Evolutionary conservation across 352 stramenopile genomes (phyloP).

Genomic region (Elongisporangium prolatum): DNA sequence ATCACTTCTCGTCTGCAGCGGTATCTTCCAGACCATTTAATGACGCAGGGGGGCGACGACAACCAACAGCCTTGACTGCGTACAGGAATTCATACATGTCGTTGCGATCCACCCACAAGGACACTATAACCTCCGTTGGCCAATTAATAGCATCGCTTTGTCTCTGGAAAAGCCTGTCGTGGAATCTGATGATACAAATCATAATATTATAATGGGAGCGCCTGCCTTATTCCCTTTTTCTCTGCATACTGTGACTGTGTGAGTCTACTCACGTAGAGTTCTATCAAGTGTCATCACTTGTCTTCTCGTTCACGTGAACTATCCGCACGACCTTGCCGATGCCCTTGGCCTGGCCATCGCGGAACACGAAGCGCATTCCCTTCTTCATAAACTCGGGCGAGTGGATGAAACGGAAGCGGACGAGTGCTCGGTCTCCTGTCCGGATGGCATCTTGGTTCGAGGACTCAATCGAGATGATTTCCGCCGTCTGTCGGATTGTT

Average conservation of each 20-base stretch:
- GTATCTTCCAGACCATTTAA: neutral
- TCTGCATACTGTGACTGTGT: neutral
- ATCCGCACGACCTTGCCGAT: conserved; percentile 91
- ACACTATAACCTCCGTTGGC: too few species aligned
- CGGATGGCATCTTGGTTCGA: conserved; percentile 74
- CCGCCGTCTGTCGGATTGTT: conserved; percentile 88
- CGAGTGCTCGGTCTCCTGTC: conserved; percentile 86
- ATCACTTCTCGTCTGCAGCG: neutral
- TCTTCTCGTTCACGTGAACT: conserved; percentile 18
- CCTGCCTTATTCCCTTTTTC: neutral
- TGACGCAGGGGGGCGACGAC: neutral
- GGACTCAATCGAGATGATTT: conserved; percentile 86
- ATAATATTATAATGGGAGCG: too few species aligned
- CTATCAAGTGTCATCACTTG: neutral
- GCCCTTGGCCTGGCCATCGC: conserved; percentile 96
- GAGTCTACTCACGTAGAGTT: neutral
- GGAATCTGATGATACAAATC: neutral
- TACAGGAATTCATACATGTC: too few species aligned
- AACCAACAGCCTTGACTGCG: too few species aligned
- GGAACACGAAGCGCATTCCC: conserved; percentile 96
- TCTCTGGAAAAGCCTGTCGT: too few species aligned
- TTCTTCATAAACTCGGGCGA: conserved; percentile 94
- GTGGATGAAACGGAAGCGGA: conserved; percentile 90
- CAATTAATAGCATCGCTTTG: too few species aligned
- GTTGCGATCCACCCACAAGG: too few species aligned